A percentile compares a stretch with the other conserved stretches of the same genome.
Conservation (phyloP, 495 filamentous ascomycete genomes). For the Bryoglossum gracile region DNA sequence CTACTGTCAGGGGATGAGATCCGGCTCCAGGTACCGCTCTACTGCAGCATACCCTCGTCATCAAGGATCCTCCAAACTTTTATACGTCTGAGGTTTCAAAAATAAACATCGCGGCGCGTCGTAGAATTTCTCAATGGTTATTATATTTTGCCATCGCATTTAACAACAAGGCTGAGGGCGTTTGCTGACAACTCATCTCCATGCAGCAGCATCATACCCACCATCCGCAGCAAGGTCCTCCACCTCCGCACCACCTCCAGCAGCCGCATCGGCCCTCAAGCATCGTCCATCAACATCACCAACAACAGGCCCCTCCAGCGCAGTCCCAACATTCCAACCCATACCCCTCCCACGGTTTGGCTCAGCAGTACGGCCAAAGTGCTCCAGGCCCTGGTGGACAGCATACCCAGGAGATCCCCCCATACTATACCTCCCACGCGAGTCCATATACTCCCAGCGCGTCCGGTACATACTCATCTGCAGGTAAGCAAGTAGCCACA, state of each 20-base stretch:
- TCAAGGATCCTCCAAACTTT: slow-evolving; percentile 24
- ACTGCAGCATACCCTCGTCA: slow-evolving; percentile 22
- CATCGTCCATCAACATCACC: slow-evolving; percentile 60
- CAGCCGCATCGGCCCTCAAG: slow-evolving; percentile 57
- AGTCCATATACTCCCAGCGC: slow-evolving; percentile 66
- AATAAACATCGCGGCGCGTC: slow-evolving; percentile 27
- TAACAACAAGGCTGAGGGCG: slow-evolving; percentile 8
- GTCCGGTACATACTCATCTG: slow-evolving; percentile 65
- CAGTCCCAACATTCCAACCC: slow-evolving; percentile 46
- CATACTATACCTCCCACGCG: slow-evolving; percentile 62
- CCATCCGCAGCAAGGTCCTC: slow-evolving; percentile 47
- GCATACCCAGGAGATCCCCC: slow-evolving; percentile 52
- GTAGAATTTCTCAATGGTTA: slow-evolving; percentile 25
- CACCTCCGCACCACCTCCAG: slow-evolving; percentile 41
- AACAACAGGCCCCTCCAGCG: slow-evolving; percentile 40
- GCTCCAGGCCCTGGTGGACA: slow-evolving; percentile 41
- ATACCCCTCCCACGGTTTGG: slow-evolving; percentile 50
- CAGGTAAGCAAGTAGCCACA: slow-evolving; percentile 51
- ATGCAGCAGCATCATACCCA: slow-evolving; percentile 58
- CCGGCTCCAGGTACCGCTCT: slow-evolving; percentile 17
- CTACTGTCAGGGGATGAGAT: slow-evolving; percentile 19
- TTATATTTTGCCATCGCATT: slow-evolving; percentile 22
- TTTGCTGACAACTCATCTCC: slow-evolving; percentile 20
- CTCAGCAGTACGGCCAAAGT: slow-evolving; percentile 42
- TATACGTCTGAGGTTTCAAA: slow-evolving; percentile 19